Base-by-base conservation (phyloP, 2,329 filamentous ascomycete species). In the Aspergillus eucalypticola region DNA sequence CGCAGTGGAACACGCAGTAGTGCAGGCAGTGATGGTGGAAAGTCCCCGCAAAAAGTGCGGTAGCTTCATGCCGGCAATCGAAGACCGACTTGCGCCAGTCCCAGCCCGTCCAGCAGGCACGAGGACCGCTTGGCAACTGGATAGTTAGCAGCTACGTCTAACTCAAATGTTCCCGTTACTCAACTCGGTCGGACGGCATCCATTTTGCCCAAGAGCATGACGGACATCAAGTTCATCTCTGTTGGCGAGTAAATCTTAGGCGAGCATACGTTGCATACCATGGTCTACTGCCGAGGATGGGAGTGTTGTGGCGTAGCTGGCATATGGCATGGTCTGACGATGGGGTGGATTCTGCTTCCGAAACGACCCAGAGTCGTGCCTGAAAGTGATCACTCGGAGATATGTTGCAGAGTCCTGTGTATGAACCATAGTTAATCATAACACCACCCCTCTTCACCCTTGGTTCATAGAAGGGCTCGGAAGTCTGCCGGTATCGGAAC, bases 11-110 rank as follows among this genome's bases (percentile, higher is more conserved):
- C 41, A 44, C 41, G 41, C 41, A 21, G 41, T 42, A 19, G 41
- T 23, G 41, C 19, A 21, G 39, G 39, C 7, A 17, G 39, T 42
- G 39, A n/a, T 35, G 29, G 10, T 35, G 29, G 44, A 29, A 27
- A 15, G 52, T 55, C 53, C 53, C 53, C 53, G 53, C 53, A 54
- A 55, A 35, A 55, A 55, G 50, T 29, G 53, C 53, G 53, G 53
- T 55, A 35, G 53, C 38, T 32, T 19, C 42, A 55, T 55, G 53
- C 53, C 53, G 53, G 53, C 53, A 55, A 44, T 55, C 39, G 39
- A 41, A 35, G 41, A 23, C 15, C 21, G 27, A 35, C 29, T 35
- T 35, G 23, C 19, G 39, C 53, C 25, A 42, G 41, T 42, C 25
- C 53, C 53, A n/a, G 23, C n/a, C 15, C 41, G 15, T 49, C 44